Evolutionary conservation across 139 green algal genomes (phyloP), one percentile per base, ranked within the genome.

Genomic region (Chlamydomonas eustigma): DNA sequence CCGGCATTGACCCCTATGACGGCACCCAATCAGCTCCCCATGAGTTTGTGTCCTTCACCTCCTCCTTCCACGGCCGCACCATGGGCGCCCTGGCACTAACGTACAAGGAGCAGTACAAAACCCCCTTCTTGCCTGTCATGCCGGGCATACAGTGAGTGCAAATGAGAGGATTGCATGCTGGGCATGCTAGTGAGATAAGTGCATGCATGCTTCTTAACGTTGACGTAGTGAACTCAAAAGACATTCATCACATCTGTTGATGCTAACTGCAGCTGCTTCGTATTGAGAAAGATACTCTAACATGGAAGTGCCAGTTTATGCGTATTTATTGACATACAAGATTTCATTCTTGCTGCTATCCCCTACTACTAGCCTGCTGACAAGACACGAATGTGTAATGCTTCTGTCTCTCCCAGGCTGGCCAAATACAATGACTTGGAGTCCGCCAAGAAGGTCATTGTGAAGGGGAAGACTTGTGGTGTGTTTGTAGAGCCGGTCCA

Each of bases 401-500:
- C n/a, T n/a, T n/a, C n/a, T n/a, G n/a, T n/a, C n/a, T n/a, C n/a
- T n/a, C n/a, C n/a, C 34, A 77, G 68, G 67, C 76, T 88, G 70
- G 88, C 87, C 6, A 81, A 76, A 39, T 91, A 87, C 80, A 87
- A 90, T 63, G 84, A 97, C 80, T 83, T 97, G 31, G 91, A 94
- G 4, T 89, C 86, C 3, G 91, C 90, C 1, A 39, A 5, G 36
- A 71, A 76, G 39, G 87, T 83, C 18, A 94, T 96, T 69, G 68
- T 90, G 50, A 92, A 92, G 85, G 95, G 94, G 33, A 88, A 91
- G 71, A 98, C 93, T 0, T 88, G 85, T 1, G 94, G 88, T 0
- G 95, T 99, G 64, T 97, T 99, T 85, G 94, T 99, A 76, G 96
- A 99, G 86, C 96, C 96, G 1, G 86, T 98, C 22, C 95, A 98